A percentile compares a stretch with the other conserved stretches of the same genome.
These are phyloP conservation scores for Platanthera zijinensis DNA, from an alignment of 106 monocot genomes.

Conservation along the genomic window DNA sequence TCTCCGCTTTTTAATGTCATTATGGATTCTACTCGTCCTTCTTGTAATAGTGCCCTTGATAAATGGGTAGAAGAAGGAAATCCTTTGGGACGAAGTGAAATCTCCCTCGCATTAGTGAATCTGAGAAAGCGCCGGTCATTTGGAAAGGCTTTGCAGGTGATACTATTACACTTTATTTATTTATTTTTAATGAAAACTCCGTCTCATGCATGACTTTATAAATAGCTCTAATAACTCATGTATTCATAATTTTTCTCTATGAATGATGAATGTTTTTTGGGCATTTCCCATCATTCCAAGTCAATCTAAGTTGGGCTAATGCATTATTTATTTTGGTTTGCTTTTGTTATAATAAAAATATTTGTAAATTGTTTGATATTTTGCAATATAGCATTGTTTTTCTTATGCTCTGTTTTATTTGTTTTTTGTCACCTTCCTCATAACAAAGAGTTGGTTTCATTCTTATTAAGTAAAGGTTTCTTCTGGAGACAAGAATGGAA, in stretches of 20 bases:
- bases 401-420: too few species aligned
- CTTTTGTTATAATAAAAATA: not conserved
- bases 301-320: not conserved
- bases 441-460: too few species aligned
- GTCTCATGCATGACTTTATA: not conserved
- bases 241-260: not conserved
- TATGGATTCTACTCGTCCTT: slow-evolving; percentile 22
- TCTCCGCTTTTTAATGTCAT: slow-evolving; percentile 39
- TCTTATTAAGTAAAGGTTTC: too few species aligned
- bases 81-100: slow-evolving; percentile 31
- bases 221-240: not conserved
- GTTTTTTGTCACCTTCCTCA: too few species aligned
- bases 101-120: slow-evolving; percentile 15
- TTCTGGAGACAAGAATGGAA: too few species aligned
- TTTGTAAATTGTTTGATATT: not conserved
- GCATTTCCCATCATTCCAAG: not conserved
- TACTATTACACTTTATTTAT: not conserved
- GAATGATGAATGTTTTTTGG: not conserved
- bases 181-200: not conserved
- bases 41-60: slow-evolving; percentile 30
- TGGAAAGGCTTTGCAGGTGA: slow-evolving; percentile 65
- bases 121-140: slow-evolving; percentile 44
- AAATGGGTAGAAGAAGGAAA: slow-evolving; percentile 63
- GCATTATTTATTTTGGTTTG: not conserved
- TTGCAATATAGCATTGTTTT: too few species aligned